A percentile compares a stretch with the other conserved stretches of the same genome.
These are phyloP conservation scores for Corymbia maculata DNA, from an alignment of 345 rosid species.

Conservation along the genomic window DNA sequence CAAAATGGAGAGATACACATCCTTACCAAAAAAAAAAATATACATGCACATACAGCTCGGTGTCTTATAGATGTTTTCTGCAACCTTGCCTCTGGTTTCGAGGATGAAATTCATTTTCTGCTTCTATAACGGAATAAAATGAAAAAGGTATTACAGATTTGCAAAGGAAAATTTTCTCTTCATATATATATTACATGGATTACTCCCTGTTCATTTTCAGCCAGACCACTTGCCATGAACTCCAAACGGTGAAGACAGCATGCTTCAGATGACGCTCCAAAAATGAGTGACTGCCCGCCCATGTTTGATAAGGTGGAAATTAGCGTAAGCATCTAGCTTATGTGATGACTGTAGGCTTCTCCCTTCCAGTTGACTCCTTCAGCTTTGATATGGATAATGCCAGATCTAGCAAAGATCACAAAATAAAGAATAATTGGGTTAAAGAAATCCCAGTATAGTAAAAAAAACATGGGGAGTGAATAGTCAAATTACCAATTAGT, in stretches of 20 bases:
- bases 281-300: not conserved
- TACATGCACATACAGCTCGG: not conserved
- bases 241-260: not conserved
- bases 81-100: not conserved
- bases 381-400: slow-evolving; percentile 83
- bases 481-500: slow-evolving; percentile 50
- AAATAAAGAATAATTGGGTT: not conserved
- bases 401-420: slow-evolving; percentile 44
- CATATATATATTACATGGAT: not conserved
- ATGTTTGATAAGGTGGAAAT: not conserved
- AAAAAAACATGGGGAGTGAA: not conserved
- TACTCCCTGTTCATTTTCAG: not conserved
- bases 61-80: not conserved
- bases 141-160: not conserved
- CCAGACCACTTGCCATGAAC: not conserved
- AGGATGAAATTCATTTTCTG: not conserved
- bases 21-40: too few species aligned
- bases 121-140: not conserved
- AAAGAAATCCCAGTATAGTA: not conserved
- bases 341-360: slow-evolving; percentile 95
- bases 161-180: not conserved
- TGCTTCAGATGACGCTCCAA: not conserved
- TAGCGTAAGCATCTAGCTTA: slow-evolving; percentile 2
- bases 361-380: slow-evolving; percentile 84
- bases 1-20: not conserved